A percentile compares a stretch with the other conserved stretches of the same genome.
These are phyloP conservation scores for Citrus maxima DNA, from an alignment of 345 rosid species.

Conservation along the genomic window DNA sequence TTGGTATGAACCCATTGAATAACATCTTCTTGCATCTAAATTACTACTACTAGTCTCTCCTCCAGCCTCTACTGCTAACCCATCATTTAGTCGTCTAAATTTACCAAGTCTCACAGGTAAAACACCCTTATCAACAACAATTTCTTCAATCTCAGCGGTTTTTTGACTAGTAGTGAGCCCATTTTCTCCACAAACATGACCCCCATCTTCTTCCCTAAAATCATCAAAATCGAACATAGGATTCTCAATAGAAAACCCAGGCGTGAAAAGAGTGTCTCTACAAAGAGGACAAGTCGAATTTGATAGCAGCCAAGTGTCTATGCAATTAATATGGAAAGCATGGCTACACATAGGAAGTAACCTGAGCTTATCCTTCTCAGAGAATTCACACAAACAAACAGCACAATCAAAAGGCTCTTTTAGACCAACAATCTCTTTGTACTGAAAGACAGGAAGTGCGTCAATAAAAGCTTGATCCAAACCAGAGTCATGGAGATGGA, in stretches of 20 bases:
- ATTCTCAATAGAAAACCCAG: conserved; percentile 64
- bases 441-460: conserved; percentile 81
- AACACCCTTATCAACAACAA: conserved; percentile 57
- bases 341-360: conserved; percentile 83
- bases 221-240: conserved; percentile 71
- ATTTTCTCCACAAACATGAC: conserved; percentile 36
- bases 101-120: conserved; percentile 81
- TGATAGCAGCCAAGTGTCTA: conserved; percentile 85
- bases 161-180: conserved; percentile 37
- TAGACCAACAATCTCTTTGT: conserved; percentile 63
- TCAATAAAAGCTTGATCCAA: conserved; percentile 88
- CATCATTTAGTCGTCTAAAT: conserved; percentile 49
- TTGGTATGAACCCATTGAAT: conserved; percentile 86
- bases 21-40: conserved; percentile 80
- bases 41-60: conserved; percentile 86
- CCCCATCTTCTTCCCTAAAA: conserved; percentile 57
- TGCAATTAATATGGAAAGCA: conserved; percentile 82
- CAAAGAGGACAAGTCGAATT: conserved; percentile 85
- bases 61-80: conserved; percentile 29
- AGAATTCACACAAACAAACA: conserved; percentile 80
- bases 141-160: conserved; percentile 54
- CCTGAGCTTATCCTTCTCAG: conserved; percentile 81
- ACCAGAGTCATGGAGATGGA: conserved; percentile 87
- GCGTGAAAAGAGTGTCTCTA: conserved; percentile 64
- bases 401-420: conserved; percentile 90